A percentile compares a stretch with the other conserved stretches of the same genome.
Evolutionary conservation across 176 grass and related monocot genomes (phyloP).

Genomic region (Sorghum bicolor): Sorghum_bicolor_NCBIv3 NC_012878.2:2169501-2170000

Average conservation of each 20-base stretch:
- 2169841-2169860: constrained; percentile 63
- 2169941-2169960: constrained; percentile 1
- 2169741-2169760: constrained; percentile 60
- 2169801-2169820: constrained; percentile 39
- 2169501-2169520: not conserved
- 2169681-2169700: constrained; percentile 58
- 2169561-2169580: constrained; percentile 7
- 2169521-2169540: not conserved
- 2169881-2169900: constrained; percentile 76
- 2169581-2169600: constrained; percentile 33
- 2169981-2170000: not conserved
- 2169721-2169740: constrained; percentile 54
- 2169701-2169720: constrained; percentile 63
- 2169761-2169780: constrained; percentile 63
- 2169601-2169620: constrained; percentile 47
- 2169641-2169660: constrained; percentile 59
- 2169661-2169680: constrained; percentile 76
- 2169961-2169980: not conserved
- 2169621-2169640: constrained; percentile 51
- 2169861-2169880: constrained; percentile 67
- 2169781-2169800: constrained; percentile 41
- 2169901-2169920: constrained; percentile 4
- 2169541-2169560: constrained; percentile 14
- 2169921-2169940: constrained; percentile 6
- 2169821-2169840: constrained; percentile 50